phyloP scores from a whole-genome alignment of 495 filamentous ascomycete species.

The Neurospora sp. region DNA sequence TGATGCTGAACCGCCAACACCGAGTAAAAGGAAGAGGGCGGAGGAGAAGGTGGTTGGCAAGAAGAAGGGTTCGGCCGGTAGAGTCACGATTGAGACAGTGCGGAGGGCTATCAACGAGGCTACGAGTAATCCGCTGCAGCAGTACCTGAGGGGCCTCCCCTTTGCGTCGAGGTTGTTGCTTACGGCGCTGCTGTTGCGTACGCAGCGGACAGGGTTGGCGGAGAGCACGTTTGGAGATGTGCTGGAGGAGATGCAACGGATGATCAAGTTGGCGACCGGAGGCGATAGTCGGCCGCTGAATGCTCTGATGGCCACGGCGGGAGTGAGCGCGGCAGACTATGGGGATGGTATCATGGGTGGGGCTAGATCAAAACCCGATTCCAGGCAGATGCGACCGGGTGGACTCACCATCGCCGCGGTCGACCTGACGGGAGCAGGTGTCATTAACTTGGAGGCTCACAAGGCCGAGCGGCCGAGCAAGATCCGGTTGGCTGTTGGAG shows the following conservation, averaged over 20 bases:
- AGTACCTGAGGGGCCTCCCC: slow-evolving; percentile 71
- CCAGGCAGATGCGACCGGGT: slow-evolving; percentile 37
- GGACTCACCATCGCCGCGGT: slow-evolving; percentile 64
- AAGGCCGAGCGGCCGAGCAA: slow-evolving; percentile 78
- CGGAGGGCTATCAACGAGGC: slow-evolving; percentile 93
- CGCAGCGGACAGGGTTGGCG: slow-evolving; percentile 71
- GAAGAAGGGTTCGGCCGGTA: slow-evolving; percentile 27
- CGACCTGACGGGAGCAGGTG: slow-evolving; percentile 76
- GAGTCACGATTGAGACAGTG: slow-evolving; percentile 85
- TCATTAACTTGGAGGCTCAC: slow-evolving; percentile 70
- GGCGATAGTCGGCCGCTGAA: slow-evolving; percentile 34
- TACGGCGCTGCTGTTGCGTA: slow-evolving; percentile 64
- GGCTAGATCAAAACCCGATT: slow-evolving; percentile 1
- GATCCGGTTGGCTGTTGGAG: slow-evolving; percentile 71
- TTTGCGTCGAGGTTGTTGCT: slow-evolving; percentile 78
- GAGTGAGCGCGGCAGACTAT: slow-evolving; percentile 4
- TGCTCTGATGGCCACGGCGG: slow-evolving; percentile 1
- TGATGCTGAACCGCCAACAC: slow-evolving; percentile 44
- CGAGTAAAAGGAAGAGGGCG: slow-evolving; percentile 2
- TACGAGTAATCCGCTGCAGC: slow-evolving; percentile 83
- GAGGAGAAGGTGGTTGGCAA: slow-evolving; percentile 1
- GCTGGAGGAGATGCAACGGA: slow-evolving; percentile 74
- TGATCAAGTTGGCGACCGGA: slow-evolving; percentile 47
- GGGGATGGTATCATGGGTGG: not conserved
- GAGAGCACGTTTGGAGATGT: slow-evolving; percentile 89